Evolutionary conservation across 2,329 filamentous ascomycete genomes (phyloP), one percentile per base, ranked within the genome.

Genomic region (Penicillium sp.): DNA sequence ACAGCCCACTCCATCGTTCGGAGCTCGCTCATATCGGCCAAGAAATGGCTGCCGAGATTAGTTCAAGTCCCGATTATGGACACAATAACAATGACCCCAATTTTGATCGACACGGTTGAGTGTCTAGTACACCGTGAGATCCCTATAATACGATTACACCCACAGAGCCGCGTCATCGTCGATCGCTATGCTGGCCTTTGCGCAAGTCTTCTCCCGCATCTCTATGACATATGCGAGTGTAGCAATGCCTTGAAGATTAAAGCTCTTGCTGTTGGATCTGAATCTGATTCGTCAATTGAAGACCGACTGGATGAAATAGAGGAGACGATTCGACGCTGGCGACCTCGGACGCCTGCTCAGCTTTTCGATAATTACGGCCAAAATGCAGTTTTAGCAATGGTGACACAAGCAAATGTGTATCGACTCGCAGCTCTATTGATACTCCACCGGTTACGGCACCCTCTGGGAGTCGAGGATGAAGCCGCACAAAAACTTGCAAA

Each of bases 81-180:
- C 47, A 62, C 60, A 4, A 56, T 71, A 13, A 62, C 60, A 34
- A 62, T 70, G 54, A 53, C 65, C 0, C 66, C 68, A 8, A 59
- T 71, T 36, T 56, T 72, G 26, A 56, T 70, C 42, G 69, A 72
- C 51, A 72, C 67, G 5, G 58, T 68, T 14, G 65, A 67, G 30
- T 70, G 65, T 41, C 40, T 72, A 30, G 53, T 67, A 7, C 61
- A 63, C 42, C 65, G 70, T 30, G 63, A 71, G 40, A 43, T 70
- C 5, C 70, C 70, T 13, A 62, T 71, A 32, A 61, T 72, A 7
- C 61, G 62, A 50, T 60, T 67, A 27, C 51, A 55, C 7, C 27
- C 32, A n/a, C 47, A 58, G 5, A 56, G 58, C 18, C 57, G 55
- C 40, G 38, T 60, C 35, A 58, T 67, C 30, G 60, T 71, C 16